Base-by-base conservation (phyloP, 2,329 filamentous ascomycete species). In the Verticillium isaacii region DNA sequence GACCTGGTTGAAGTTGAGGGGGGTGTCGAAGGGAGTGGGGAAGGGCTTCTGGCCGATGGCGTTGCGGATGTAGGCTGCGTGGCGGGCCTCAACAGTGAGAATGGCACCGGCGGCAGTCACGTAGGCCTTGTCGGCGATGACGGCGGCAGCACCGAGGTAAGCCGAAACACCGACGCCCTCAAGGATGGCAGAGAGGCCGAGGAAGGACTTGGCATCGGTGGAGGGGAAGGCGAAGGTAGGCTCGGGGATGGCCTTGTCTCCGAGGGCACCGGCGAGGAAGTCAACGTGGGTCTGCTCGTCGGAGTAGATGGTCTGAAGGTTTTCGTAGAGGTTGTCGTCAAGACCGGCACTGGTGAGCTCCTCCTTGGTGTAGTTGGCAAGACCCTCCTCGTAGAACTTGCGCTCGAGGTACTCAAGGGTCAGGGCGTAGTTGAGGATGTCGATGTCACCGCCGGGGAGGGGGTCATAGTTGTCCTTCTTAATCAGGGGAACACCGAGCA, bases 81-180 rank as follows among this genome's bases (percentile, higher is more conserved):
- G 87, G 11, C 87, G 82, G 36, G 87, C 81, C 68, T 90, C 87
- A 61, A 89, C 82, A 34, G 85, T 85, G 37, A 90, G 77, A 68
- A 91, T 86, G 61, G 82, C 82, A 32, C 83, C 87, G 1, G 87
- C 87, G 4, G 81, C 82, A 0, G 83, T 83, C 56, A 90, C 75
- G 73, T 88, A 88, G 25, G 76, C 75, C 65, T 85, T 81, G 71
- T 81, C 79, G 63, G 82, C 78, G 64, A 86, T 87, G 63, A 78
- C 77, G 29, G 81, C 80, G 6, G 87, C 87, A 19, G 86, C 87
- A 56, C 85, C 85, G 56, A 90, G 77, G 75, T 87, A 88, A 3
- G 88, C 78, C 1, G 82, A 84, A 75, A 90, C 87, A 9, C 87
- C 82, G 32, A 87, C 81, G 68, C 89, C 87, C 62, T 89, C 82